These are phyloP conservation scores for Forsythia suspensa DNA, from an alignment of 257 asterid species.

Conservation along the genomic window DNA sequence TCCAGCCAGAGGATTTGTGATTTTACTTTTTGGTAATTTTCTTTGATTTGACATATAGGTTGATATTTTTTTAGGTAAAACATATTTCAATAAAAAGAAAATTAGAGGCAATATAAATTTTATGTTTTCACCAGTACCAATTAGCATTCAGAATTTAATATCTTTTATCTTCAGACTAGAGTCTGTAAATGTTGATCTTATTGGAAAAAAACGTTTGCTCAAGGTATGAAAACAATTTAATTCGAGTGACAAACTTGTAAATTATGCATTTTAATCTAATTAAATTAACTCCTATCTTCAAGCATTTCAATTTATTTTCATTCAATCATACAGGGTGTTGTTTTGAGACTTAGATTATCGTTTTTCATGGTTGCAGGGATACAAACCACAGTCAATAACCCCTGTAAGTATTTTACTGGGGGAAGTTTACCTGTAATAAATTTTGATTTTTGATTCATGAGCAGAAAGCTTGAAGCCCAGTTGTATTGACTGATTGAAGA, in stretches of 20 bases:
- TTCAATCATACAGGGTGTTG: slow-evolving; percentile 2
- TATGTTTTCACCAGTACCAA: slow-evolving; percentile 2
- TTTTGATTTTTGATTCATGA: slow-evolving; percentile 28
- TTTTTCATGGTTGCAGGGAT: slow-evolving; percentile 32
- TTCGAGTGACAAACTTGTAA: not conserved
- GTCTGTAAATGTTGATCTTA: not conserved
- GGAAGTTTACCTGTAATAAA: slow-evolving; percentile 21
- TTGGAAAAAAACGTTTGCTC: not conserved
- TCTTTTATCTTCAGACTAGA: not conserved
- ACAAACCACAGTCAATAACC: slow-evolving; percentile 15
- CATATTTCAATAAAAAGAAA: not conserved
- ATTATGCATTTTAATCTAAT: not conserved
- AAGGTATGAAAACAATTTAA: not conserved
- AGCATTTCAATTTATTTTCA: slow-evolving; percentile 12
- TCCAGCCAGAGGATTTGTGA: not conserved
- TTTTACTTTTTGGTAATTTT: not conserved
- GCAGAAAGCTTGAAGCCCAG: slow-evolving; percentile 32
- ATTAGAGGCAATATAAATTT: not conserved
- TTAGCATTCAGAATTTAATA: not conserved
- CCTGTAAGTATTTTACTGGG: slow-evolving; percentile 20
- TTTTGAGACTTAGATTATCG: slow-evolving; percentile 24
- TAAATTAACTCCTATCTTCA: slow-evolving; percentile 15
- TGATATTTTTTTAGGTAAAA: not conserved
- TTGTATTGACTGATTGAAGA: slow-evolving; percentile 28
- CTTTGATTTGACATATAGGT: not conserved